These are phyloP conservation scores for Neonectria ditissima DNA, from an alignment of 2,329 filamentous ascomycete species.

Conservation along the genomic window DNA sequence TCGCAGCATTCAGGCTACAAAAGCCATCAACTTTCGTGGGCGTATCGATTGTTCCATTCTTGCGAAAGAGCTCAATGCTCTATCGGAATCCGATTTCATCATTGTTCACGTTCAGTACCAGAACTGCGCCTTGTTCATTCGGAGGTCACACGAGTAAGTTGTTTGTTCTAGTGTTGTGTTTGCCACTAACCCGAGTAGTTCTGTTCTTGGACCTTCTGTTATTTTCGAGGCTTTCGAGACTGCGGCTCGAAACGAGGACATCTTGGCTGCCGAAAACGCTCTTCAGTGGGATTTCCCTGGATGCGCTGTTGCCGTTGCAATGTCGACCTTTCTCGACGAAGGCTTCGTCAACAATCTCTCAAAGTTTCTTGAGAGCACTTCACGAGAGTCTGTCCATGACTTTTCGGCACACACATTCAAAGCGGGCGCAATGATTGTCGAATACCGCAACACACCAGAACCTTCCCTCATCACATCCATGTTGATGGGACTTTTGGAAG, in stretches of 20 bases:
- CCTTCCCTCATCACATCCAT: conserved; percentile 71
- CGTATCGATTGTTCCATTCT: conserved; percentile 35
- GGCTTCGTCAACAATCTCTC: conserved; percentile 54
- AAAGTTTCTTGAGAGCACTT: conserved; percentile 67
- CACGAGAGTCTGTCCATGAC: conserved; percentile 62
- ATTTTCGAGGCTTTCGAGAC: conserved; percentile 71
- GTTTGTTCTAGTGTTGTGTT: not conserved
- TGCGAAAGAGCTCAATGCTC: conserved; percentile 29
- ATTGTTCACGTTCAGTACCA: conserved; percentile 41
- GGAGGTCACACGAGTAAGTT: conserved; percentile 44
- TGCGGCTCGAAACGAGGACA: conserved; percentile 63
- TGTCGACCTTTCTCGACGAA: conserved; percentile 38
- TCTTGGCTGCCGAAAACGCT: conserved; percentile 63
- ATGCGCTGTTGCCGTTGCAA: conserved; percentile 60
- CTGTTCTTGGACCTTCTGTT: conserved; percentile 40
- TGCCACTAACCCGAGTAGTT: conserved; percentile 29
- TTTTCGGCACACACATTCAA: conserved; percentile 67
- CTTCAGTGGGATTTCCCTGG: conserved; percentile 72
- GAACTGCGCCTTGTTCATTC: conserved; percentile 49
- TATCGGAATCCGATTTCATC: conserved; percentile 34
- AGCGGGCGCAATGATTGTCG: conserved; percentile 60
- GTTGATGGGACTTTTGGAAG: conserved; percentile 70
- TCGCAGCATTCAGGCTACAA: conserved; percentile 37
- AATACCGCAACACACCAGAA: conserved; percentile 68
- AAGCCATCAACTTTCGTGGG: conserved; percentile 30